Evolutionary conservation across 2,329 filamentous ascomycete genomes (phyloP).

Genomic region (Talaromyces sp.): DNA sequence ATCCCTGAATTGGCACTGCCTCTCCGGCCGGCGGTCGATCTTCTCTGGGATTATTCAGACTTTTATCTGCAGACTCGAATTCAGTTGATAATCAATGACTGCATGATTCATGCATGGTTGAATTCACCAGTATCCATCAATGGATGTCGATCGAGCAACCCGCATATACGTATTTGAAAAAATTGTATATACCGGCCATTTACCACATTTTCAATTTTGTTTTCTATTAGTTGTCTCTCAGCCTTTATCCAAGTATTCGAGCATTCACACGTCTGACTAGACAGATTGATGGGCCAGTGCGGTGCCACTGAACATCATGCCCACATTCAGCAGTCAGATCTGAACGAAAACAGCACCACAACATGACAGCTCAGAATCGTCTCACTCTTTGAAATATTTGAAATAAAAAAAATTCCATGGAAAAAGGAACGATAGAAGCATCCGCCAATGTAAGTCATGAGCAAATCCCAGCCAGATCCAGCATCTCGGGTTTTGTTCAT

Average conservation of each 20-base stretch:
- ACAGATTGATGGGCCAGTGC: background rate
- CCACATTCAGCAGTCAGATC: background rate
- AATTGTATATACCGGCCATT: background rate
- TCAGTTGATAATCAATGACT: background rate
- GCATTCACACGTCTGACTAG: background rate
- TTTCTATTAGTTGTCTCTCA: background rate
- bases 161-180: background rate
- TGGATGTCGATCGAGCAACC: background rate
- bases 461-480: background rate
- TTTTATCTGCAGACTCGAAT: background rate
- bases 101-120: background rate
- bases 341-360: background rate
- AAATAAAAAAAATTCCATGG: background rate
- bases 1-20: constrained; percentile 1
- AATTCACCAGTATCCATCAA: background rate
- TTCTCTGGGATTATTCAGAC: background rate
- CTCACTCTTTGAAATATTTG: background rate
- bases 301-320: constrained; percentile 1
- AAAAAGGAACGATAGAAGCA: background rate
- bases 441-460: background rate
- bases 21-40: background rate
- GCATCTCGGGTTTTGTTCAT: background rate
- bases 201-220: background rate
- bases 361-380: constrained; percentile 3
- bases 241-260: background rate